Evolutionary conservation across 106 monocot genomes (phyloP), one percentile per base, ranked within the genome.

Genomic region (Cymbidium sinense): DNA sequence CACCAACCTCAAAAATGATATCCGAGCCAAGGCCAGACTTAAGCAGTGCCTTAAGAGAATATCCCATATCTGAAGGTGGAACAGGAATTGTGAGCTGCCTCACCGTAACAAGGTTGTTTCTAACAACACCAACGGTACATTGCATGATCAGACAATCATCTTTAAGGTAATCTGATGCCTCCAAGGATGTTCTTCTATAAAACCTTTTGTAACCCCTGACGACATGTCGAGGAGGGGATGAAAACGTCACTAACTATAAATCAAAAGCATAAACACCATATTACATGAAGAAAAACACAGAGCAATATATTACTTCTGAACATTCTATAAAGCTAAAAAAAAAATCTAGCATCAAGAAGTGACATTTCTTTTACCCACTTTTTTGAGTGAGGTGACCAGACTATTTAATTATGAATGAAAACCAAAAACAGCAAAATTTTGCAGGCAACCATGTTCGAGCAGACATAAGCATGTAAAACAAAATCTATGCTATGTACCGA

Each of bases 41-140:
- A n/a, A 82, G 79, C 61, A 86, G 44, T 21, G 21, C 28, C 73
- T 76, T 72, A 7, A 86, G 76, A 79, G 72, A 76, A 18, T 31
- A 17, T 28, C 86, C 82, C 75, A 86, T 75, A 21, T 86, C 76
- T 10, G 86, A 50, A 70, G 79, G 79, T 36, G 86, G 86, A 0
- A 80, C 79, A 67, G 62, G 25, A 70, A 86, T 86, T 23, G 72
- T 41, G 50, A 34, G 77, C 10, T 71, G 71, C 31, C 50, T 85
- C 21, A 82, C 72, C 21, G 76, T 71, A 51, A 81, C 86, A 61
- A 82, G 78, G 7, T 72, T 72, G 35, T 31, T 82, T 76, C 79
- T 79, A 11, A 86, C 86, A 86, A 86, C 86, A 71, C 86, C 86
- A 13, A 86, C 86, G 47, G 75, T 86, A n/a, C 86, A 86, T 36